Percentiles rank a stretch among this genome's conserved stretches.
phyloP scores from a whole-genome alignment of 805 yeast genomes.

The Candida maesae region DNA sequence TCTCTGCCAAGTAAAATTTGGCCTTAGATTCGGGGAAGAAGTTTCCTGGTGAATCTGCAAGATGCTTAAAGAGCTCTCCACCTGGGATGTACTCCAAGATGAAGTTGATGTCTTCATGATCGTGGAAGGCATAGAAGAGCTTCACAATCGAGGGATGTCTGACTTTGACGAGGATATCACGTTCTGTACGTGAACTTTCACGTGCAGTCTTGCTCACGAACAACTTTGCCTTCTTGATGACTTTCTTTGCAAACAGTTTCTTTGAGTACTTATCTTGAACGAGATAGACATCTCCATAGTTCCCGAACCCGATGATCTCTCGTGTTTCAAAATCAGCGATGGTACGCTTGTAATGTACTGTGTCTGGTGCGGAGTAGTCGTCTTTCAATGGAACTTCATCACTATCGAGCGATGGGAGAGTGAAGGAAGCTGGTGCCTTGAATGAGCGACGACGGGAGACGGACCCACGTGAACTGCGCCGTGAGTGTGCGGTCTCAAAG shows the following conservation, averaged over 20 bases:
- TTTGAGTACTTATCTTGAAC: slow-evolving; percentile 62
- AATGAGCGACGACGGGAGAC: slow-evolving; percentile 1
- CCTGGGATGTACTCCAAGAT: slow-evolving; percentile 84
- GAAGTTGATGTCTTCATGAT: slow-evolving; percentile 66
- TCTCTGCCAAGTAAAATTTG: slow-evolving; percentile 76
- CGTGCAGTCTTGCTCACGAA: slow-evolving; percentile 48
- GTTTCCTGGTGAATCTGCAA: slow-evolving; percentile 13
- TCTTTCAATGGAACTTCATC: slow-evolving; percentile 10
- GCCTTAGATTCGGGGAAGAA: slow-evolving; percentile 41
- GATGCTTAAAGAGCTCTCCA: slow-evolving; percentile 65
- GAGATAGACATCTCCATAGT: slow-evolving; percentile 81
- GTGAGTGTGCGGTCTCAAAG: too few species aligned
- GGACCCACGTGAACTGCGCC: not conserved
- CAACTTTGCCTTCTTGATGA: slow-evolving; percentile 75
- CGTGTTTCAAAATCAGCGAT: slow-evolving; percentile 62
- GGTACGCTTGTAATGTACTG: slow-evolving; percentile 11
- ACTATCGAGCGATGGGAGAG: slow-evolving; percentile 14
- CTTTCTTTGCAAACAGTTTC: slow-evolving; percentile 79
- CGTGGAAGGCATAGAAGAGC: slow-evolving; percentile 81
- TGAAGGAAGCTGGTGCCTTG: slow-evolving; percentile 17
- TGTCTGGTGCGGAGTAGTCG: slow-evolving; percentile 14
- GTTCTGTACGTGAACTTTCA: slow-evolving; percentile 74
- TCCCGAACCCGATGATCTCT: slow-evolving; percentile 77
- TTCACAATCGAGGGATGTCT: slow-evolving; percentile 81
- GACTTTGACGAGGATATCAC: slow-evolving; percentile 65